These are phyloP conservation scores for Diaporthe longicolla DNA, from an alignment of 2,329 filamentous ascomycete genomes.

Conservation along the genomic window DNA sequence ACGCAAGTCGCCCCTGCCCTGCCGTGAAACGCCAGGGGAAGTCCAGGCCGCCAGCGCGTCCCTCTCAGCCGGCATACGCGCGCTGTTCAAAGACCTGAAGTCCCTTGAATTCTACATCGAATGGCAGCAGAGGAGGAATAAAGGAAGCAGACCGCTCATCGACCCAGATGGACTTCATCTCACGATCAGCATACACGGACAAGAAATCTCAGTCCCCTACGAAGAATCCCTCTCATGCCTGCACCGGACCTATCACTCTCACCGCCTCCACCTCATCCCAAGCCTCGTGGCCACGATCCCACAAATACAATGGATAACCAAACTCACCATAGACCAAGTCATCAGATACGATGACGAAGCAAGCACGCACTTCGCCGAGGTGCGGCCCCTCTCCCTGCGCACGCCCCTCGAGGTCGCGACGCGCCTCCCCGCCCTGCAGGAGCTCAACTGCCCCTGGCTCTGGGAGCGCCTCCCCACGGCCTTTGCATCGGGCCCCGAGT, in stretches of 20 bases:
- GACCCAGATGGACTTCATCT: slow-evolving; percentile 40
- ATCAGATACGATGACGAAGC: background rate
- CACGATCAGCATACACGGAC: background rate
- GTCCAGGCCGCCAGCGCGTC: slow-evolving; percentile 43
- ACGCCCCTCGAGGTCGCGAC: slow-evolving; percentile 46
- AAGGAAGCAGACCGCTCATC: slow-evolving; percentile 22
- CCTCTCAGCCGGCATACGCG: slow-evolving; percentile 44
- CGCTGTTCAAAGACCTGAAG: slow-evolving; percentile 36
- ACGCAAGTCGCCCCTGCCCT: slow-evolving; percentile 37
- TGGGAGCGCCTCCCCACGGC: slow-evolving; percentile 46
- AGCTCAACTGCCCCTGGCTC: slow-evolving; percentile 45
- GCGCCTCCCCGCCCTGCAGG: slow-evolving; percentile 45
- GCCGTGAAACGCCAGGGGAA: slow-evolving; percentile 42
- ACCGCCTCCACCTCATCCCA: slow-evolving; percentile 12
- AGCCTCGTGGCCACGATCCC: background rate
- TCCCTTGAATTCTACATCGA: slow-evolving; percentile 9
- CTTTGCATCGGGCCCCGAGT: slow-evolving; percentile 33
- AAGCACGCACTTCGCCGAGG: background rate
- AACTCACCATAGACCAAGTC: background rate
- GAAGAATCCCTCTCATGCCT: background rate
- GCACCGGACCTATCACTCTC: slow-evolving; percentile 10
- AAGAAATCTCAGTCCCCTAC: slow-evolving; percentile 3
- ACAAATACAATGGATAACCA: background rate
- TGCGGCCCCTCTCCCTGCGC: slow-evolving; percentile 45
- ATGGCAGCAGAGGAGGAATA: background rate